phyloP scores from a whole-genome alignment of 1,139 yeast genomes.

The Candida albicans region DNA sequence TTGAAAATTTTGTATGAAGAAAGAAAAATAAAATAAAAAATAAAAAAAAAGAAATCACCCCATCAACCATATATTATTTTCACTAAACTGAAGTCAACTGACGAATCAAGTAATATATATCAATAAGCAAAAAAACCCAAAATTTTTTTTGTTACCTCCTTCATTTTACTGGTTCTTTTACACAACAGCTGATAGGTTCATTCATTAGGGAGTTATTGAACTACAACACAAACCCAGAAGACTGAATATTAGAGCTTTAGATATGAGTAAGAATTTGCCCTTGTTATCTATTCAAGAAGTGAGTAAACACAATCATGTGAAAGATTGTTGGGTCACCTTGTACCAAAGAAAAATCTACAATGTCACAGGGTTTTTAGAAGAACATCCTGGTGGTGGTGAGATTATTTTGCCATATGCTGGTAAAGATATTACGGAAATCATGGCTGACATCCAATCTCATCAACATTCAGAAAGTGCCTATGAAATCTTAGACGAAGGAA shows the following conservation, averaged over 20 bases:
- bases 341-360: slow-evolving; percentile 75
- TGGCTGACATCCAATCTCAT: slow-evolving; percentile 70
- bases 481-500: slow-evolving; percentile 80
- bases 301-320: slow-evolving; percentile 46
- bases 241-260: neutral
- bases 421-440: slow-evolving; percentile 73
- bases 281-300: slow-evolving; percentile 41
- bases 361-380: slow-evolving; percentile 73
- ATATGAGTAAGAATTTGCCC: slow-evolving; percentile 28
- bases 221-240: no score
- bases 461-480: slow-evolving; percentile 84
- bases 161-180: neutral
- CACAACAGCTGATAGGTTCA: no score
- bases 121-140: neutral
- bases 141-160: neutral
- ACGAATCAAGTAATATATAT: neutral
- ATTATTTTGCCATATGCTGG: slow-evolving; percentile 77
- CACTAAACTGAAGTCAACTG: neutral
- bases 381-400: slow-evolving; percentile 88
- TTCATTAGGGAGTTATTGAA: no score
- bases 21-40: slow-evolving; percentile 1
- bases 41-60: slow-evolving; percentile 2
- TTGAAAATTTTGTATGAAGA: no score
- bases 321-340: slow-evolving; percentile 78
- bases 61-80: neutral